Evolutionary conservation across 2,329 filamentous ascomycete genomes (phyloP).

Genomic region (Sclerotinia nivalis): DNA sequence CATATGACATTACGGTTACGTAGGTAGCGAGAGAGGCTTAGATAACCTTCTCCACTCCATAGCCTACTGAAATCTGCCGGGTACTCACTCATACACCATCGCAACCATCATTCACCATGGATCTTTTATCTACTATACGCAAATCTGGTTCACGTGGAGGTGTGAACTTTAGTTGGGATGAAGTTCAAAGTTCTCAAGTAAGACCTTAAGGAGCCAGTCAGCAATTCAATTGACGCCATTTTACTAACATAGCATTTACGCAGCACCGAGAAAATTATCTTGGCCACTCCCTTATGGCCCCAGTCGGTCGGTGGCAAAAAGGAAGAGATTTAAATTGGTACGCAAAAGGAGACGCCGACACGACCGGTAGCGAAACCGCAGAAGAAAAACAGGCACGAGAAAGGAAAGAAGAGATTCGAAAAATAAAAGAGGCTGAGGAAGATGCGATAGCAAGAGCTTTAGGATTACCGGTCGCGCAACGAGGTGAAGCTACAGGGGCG

Average conservation of each 20-base stretch:
- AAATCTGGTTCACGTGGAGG: slow-evolving; percentile 91
- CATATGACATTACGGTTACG: not conserved
- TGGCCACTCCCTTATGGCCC: slow-evolving; percentile 72
- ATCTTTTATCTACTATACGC: slow-evolving; percentile 87
- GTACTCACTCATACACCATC: not conserved
- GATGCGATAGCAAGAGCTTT: slow-evolving; percentile 84
- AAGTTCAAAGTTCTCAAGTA: slow-evolving; percentile 75
- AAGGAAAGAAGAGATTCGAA: slow-evolving; percentile 74
- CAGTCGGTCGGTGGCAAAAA: slow-evolving; percentile 74
- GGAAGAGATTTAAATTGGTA: slow-evolving; percentile 64
- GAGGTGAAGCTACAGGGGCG: slow-evolving; percentile 53
- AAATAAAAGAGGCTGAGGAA: slow-evolving; percentile 87
- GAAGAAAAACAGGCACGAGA: slow-evolving; percentile 61
- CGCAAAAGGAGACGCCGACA: slow-evolving; percentile 55
- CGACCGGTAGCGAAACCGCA: slow-evolving; percentile 57
- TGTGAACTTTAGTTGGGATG: slow-evolving; percentile 95
- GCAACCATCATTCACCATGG: slow-evolving; percentile 59
- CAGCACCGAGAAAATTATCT: slow-evolving; percentile 82
- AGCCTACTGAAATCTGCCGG: not conserved
- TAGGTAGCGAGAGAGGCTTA: not conserved
- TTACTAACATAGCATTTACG: not conserved
- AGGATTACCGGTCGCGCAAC: slow-evolving; percentile 70
- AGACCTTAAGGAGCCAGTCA: not conserved
- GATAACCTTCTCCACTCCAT: too few species aligned
- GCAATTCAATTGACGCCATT: not conserved